Evolutionary conservation across 2,329 filamentous ascomycete genomes (phyloP).

Genomic region (Epichloe hybrida): DNA sequence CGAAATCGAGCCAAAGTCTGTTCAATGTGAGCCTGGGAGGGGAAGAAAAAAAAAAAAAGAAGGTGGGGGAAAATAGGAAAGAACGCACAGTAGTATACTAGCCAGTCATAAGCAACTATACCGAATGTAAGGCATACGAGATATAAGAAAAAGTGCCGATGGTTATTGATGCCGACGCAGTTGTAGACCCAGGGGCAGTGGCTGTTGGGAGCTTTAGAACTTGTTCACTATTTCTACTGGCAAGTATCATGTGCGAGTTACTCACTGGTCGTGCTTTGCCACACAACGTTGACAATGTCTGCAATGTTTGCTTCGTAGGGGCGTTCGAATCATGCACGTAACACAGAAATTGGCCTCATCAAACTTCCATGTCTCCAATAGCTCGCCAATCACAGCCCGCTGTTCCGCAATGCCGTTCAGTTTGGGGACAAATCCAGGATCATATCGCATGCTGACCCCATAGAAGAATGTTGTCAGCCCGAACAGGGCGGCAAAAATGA

Average conservation of each 20-base stretch:
- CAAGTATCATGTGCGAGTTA: background rate
- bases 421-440: conserved; percentile 90
- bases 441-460: conserved; percentile 66
- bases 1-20: conserved; percentile 51
- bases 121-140: conserved; percentile 65
- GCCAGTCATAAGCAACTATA: conserved; percentile 55
- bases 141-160: conserved; percentile 90
- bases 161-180: conserved; percentile 89
- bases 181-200: conserved; percentile 98
- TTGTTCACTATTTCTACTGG: background rate
- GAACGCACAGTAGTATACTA: conserved; percentile 57
- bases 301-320: conserved; percentile 91
- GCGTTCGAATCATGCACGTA: conserved; percentile 85
- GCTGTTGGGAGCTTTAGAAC: conserved; percentile 28
- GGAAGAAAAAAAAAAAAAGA: background rate
- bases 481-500: conserved; percentile 55
- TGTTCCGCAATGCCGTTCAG: conserved; percentile 80
- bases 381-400: conserved; percentile 74
- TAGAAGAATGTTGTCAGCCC: conserved; percentile 75
- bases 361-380: conserved; percentile 76
- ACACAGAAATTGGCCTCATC: conserved; percentile 92
- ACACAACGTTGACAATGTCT: conserved; percentile 83
- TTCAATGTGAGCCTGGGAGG: background rate
- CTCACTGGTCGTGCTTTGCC: conserved; percentile 92
- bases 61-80: background rate